These are phyloP conservation scores for Adansonia gregorii DNA, from an alignment of 441 rosid species.

Conservation along the genomic window DNA sequence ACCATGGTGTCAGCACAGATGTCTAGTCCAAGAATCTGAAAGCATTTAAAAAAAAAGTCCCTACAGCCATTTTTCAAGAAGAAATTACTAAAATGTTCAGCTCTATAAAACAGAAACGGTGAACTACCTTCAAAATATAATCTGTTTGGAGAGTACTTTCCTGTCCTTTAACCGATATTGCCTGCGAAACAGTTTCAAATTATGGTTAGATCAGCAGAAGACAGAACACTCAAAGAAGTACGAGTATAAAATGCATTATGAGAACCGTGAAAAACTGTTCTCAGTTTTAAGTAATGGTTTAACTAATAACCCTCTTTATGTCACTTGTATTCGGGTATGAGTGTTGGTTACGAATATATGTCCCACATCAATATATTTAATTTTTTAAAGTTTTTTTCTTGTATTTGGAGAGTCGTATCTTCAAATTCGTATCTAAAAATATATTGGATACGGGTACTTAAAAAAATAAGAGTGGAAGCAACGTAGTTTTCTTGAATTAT, in stretches of 20 bases:
- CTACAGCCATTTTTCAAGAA: background rate
- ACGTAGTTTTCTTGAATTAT: no score
- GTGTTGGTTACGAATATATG: no score
- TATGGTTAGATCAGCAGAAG: background rate
- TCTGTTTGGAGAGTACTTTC: slow-evolving; percentile 65
- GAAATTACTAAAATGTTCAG: slow-evolving; percentile 15
- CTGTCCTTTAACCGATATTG: slow-evolving; percentile 58
- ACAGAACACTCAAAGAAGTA: background rate
- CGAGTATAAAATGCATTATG: background rate
- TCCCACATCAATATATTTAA: no score
- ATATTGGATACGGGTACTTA: no score
- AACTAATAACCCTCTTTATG: no score
- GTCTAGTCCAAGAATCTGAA: slow-evolving; percentile 68
- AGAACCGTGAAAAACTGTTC: background rate
- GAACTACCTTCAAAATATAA: slow-evolving; percentile 63
- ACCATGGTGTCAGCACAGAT: slow-evolving; percentile 54
- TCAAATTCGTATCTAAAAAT: no score
- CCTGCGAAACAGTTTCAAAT: slow-evolving; percentile 41
- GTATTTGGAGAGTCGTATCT: no score
- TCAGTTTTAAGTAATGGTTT: background rate
- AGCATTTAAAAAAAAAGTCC: background rate
- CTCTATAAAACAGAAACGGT: background rate
- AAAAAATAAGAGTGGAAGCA: no score
- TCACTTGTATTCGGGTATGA: no score
- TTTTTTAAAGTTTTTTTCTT: no score